Evolutionary conservation across 2,329 filamentous ascomycete genomes (phyloP), one percentile per base, ranked within the genome.

Genomic region (Fusarium virguliforme): DNA sequence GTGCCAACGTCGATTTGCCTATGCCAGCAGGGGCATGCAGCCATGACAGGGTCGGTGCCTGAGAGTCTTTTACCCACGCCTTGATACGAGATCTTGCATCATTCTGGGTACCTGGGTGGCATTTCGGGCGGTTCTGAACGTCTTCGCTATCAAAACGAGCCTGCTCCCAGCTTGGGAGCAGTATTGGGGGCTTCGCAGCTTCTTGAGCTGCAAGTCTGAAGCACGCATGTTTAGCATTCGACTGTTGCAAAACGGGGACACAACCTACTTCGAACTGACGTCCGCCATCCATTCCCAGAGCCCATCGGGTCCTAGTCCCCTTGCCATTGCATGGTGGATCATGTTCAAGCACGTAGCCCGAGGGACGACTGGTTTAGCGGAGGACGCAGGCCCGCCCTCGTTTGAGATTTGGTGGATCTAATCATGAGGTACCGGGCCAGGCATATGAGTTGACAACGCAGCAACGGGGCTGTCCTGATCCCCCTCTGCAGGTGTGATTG

Each of bases 1-100:
- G 65, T 4, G 66, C 55, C 26, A 76, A 63, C 1, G 69, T 73
- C 1, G 74, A 75, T 43, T 75, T 75, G 1, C 72, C 74, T 3
- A 64, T 71, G 1, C 74, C 74, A 13, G 74, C 72, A 8, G 62
- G 62, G 13, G 15, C 62, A 12, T 26, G 10, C 13, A 65, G 15
- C 57, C 62, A 65, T 22, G 57, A 18, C 10, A 65, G 13, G 4
- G 41, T 32, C 8, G 59, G 22, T 4, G 53, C 32, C 7, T n/a
- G 7, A 22, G 6, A 4, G 4, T 46, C 28, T 6, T 57, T 22
- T 12, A 35, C 40, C 62, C 57, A 58, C 12, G 26, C 9, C 8
- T 12, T 10, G 26, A 18, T 28, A 28, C 34, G 34, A 35, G 9
- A 4, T 12, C 12, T 56, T 12, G 24, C 34, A 4, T 30, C 13